Evolutionary conservation across 2,329 filamentous ascomycete species (phyloP).

Genomic region (Endoconidiophora polonica): DNA sequence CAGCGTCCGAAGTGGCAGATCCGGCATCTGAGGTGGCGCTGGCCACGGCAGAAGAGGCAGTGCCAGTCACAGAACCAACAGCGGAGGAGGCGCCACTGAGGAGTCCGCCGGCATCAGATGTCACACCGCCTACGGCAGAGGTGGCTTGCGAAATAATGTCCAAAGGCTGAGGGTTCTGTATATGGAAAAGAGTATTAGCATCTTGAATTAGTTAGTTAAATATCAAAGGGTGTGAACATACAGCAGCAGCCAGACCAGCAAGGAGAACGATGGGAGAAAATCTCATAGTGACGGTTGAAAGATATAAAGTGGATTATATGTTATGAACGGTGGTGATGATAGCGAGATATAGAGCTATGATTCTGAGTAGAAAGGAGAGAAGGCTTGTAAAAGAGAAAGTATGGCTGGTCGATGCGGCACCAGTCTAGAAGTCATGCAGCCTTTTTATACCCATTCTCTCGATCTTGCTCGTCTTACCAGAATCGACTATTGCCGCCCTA

Average conservation of each 20-base stretch:
- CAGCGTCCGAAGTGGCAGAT: constrained; percentile 10
- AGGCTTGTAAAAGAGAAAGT: constrained; percentile 1
- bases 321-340: too few relatives aligned
- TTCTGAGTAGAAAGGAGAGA: too few relatives aligned
- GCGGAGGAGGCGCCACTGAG: neutral
- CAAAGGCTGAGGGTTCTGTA: constrained; percentile 4
- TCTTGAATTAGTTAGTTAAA: neutral
- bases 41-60: constrained; percentile 11
- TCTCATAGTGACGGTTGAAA: constrained; percentile 20
- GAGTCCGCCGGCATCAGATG: constrained; percentile 3
- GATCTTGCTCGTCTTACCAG: neutral
- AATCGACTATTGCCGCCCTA: too few relatives aligned
- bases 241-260: constrained; percentile 19
- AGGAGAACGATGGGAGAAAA: constrained; percentile 20
- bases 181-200: neutral
- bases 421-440: neutral
- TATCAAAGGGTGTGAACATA: constrained; percentile 13
- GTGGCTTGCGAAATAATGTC: constrained; percentile 9
- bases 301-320: too few relatives aligned
- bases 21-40: constrained; percentile 13
- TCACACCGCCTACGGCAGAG: constrained; percentile 8
- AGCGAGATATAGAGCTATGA: too few relatives aligned
- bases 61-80: constrained; percentile 9
- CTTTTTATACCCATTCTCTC: neutral
- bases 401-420: neutral